A percentile compares a stretch with the other conserved stretches of the same genome.
Evolutionary conservation across 2,329 filamentous ascomycete species (phyloP).

Genomic region (Cladosporium sp.): DNA sequence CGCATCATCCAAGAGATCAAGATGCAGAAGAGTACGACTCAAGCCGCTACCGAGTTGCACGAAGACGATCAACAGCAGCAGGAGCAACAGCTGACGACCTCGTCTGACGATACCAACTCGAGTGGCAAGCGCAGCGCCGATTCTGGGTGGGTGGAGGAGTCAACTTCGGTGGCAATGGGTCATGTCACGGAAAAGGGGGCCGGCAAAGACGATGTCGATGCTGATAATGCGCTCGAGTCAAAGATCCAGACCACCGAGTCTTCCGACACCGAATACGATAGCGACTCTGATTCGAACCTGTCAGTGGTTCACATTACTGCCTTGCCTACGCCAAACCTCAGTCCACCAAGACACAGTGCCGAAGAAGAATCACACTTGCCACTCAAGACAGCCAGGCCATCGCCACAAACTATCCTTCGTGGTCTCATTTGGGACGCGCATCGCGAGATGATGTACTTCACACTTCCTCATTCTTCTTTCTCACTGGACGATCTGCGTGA

Average conservation of each 20-base stretch:
- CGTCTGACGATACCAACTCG: too few species aligned
- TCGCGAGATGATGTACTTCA: constrained; percentile 7
- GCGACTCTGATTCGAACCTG: neutral
- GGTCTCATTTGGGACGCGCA: constrained; percentile 5
- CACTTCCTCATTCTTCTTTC: neutral
- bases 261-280: neutral
- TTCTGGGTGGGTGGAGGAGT: too few species aligned
- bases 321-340: too few species aligned
- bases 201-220: too few species aligned
- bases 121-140: too few species aligned
- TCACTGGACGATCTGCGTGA: neutral
- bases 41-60: too few species aligned
- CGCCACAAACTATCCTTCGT: neutral
- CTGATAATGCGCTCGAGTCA: neutral
- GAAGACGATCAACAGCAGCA: too few species aligned
- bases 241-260: neutral
- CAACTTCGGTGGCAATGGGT: too few species aligned
- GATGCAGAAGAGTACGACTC: too few species aligned
- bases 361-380: neutral
- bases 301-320: neutral
- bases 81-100: too few species aligned
- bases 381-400: neutral
- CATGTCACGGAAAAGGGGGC: too few species aligned
- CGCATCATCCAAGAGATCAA: neutral
- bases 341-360: neutral